Conservation (phyloP, 1,284 basidiomycete species). For the Laetiporus sulphureus region DNA sequence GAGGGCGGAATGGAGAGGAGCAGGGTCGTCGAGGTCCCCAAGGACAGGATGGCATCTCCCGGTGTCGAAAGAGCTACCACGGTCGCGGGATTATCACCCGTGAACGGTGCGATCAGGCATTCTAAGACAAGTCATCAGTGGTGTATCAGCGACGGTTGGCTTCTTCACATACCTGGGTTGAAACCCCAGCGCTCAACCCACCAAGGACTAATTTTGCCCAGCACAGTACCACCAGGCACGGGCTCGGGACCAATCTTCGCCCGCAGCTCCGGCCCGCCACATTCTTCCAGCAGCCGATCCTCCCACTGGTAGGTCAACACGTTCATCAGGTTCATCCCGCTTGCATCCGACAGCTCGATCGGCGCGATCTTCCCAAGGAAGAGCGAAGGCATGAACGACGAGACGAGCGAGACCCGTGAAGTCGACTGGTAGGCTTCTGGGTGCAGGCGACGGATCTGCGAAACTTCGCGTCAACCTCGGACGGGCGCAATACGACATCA, state of each 20-base stretch:
- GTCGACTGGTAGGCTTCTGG: conserved; percentile 64
- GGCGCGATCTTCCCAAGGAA: conserved; percentile 65
- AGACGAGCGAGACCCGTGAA: conserved; percentile 72
- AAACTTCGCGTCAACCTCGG: conserved; percentile 10
- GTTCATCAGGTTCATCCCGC: conserved; percentile 88
- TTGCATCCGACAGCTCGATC: conserved; percentile 78
- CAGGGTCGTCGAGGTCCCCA: conserved; percentile 90
- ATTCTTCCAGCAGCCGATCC: conserved; percentile 49
- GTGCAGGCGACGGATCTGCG: conserved; percentile 50
- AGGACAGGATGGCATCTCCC: conserved; percentile 82
- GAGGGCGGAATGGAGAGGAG: conserved; percentile 69
- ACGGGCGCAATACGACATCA: conserved; percentile 1
- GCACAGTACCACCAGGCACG: conserved; percentile 58
- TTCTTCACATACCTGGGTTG: conserved; percentile 40
- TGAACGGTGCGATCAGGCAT: conserved; percentile 81
- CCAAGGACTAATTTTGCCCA: conserved; percentile 65
- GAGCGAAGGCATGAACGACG: conserved; percentile 79
- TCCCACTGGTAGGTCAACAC: conserved; percentile 67
- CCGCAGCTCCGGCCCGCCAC: conserved; percentile 60
- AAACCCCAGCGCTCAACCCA: conserved; percentile 79
- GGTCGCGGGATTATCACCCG: conserved; percentile 90
- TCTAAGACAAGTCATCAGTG: conserved; percentile 32
- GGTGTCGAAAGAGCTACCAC: conserved; percentile 74
- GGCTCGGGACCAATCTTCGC: conserved; percentile 78
- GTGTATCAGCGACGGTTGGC: neutral